These are phyloP conservation scores for Amesomyces nigricolor DNA, from an alignment of 2,329 filamentous ascomycete species.

Conservation along the genomic window DNA sequence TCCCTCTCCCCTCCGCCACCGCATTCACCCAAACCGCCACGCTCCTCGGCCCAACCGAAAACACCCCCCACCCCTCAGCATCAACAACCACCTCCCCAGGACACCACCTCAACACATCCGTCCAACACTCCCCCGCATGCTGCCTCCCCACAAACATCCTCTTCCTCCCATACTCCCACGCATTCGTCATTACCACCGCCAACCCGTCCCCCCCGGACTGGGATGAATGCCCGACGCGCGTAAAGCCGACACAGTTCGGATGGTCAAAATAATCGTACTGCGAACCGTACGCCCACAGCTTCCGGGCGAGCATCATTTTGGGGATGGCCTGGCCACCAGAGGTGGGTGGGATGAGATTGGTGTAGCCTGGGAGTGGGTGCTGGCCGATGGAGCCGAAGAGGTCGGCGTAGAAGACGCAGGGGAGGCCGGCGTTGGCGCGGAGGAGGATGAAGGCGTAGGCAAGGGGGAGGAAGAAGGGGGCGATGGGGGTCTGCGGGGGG, in stretches of 20 bases:
- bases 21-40: constrained; percentile 58
- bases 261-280: constrained; percentile 59
- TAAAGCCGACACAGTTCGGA: constrained; percentile 54
- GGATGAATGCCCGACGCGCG: constrained; percentile 44
- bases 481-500: constrained; percentile 45
- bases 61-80: constrained; percentile 52
- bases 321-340: constrained; percentile 49
- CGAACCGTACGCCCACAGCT: constrained; percentile 60
- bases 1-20: constrained; percentile 45
- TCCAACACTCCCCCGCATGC: constrained; percentile 58
- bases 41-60: constrained; percentile 48
- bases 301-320: constrained; percentile 55
- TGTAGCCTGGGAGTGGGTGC: constrained; percentile 39
- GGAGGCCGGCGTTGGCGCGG: constrained; percentile 51
- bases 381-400: constrained; percentile 56
- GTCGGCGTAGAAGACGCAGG: constrained; percentile 67
- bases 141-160: constrained; percentile 56
- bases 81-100: constrained; percentile 53
- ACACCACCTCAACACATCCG: constrained; percentile 53
- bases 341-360: constrained; percentile 36
- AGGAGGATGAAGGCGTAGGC: constrained; percentile 65
- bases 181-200: constrained; percentile 53
- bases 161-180: constrained; percentile 42
- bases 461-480: constrained; percentile 58
- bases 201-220: constrained; percentile 47